phyloP scores from a whole-genome alignment of 257 asterid species.

The Henckelia pumila region DNA sequence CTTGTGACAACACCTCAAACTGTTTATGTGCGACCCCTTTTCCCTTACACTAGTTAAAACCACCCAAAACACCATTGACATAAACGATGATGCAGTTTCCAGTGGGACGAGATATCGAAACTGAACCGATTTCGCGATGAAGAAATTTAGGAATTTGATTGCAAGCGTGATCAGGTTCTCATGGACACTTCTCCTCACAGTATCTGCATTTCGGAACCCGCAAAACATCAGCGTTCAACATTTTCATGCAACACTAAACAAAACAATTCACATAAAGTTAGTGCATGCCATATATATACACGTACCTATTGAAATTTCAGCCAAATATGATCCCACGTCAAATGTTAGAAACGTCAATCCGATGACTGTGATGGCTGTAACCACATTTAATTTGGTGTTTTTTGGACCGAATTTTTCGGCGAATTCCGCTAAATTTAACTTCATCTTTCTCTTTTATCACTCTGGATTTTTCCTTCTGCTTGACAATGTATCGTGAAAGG shows the following conservation, averaged over 20 bases:
- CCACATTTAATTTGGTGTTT: background rate
- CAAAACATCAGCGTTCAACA: background rate
- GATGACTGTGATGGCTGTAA: constrained; percentile 14
- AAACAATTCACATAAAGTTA: background rate
- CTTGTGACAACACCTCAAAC: too few relatives aligned
- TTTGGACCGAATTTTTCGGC: constrained; percentile 4
- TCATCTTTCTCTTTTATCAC: constrained; percentile 21
- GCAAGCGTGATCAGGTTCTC: constrained; percentile 25
- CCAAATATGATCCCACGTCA: constrained; percentile 27
- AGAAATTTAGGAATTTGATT: constrained; percentile 35
- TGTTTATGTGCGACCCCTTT: too few relatives aligned
- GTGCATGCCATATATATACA: too few relatives aligned
- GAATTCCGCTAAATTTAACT: constrained; percentile 15
- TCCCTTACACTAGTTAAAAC: constrained; percentile 20
- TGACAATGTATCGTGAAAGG: background rate
- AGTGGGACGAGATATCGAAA: constrained; percentile 29
- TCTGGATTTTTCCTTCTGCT: constrained; percentile 13
- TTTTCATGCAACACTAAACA: background rate
- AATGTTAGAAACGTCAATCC: constrained; percentile 26
- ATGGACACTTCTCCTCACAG: constrained; percentile 18
- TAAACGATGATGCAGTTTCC: constrained; percentile 21
- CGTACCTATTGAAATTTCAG: constrained; percentile 30
- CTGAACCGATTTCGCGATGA: constrained; percentile 32
- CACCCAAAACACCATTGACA: constrained; percentile 27
- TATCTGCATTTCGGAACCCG: constrained; percentile 18